A percentile compares a stretch with the other conserved stretches of the same genome.
Evolutionary conservation across 2,329 filamentous ascomycete genomes (phyloP).

Genomic region (Monilinia fructigena): DNA sequence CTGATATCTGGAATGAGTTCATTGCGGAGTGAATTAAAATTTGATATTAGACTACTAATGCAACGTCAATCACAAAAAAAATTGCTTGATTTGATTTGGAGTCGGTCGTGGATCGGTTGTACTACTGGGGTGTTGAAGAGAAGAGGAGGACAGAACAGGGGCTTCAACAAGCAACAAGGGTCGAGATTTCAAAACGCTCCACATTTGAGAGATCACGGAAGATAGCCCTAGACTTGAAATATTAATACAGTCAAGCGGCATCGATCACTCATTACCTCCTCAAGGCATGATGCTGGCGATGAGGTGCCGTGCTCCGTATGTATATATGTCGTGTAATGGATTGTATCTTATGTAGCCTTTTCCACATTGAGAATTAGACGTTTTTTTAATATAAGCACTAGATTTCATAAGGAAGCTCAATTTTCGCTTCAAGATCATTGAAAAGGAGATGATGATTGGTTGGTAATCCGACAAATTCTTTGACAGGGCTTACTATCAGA

Average conservation of each 20-base stretch:
- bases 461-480: background rate
- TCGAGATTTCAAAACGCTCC: background rate
- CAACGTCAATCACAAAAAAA: conserved; percentile 14
- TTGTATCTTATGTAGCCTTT: background rate
- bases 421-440: conserved; percentile 6
- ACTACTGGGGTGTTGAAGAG: conserved; percentile 3
- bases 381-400: conserved; percentile 10
- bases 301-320: conserved; percentile 11
- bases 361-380: background rate
- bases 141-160: conserved; percentile 4
- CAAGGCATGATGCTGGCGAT: background rate
- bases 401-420: conserved; percentile 4
- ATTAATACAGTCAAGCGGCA: background rate
- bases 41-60: conserved; percentile 12
- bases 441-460: background rate
- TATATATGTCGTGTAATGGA: background rate
- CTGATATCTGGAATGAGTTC: background rate
- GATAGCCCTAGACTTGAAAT: background rate
- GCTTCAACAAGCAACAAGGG: background rate
- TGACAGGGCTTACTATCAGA: background rate
- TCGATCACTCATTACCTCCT: background rate
- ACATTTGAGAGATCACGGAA: conserved; percentile 2
- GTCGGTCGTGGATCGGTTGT: background rate
- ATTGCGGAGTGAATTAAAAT: conserved; percentile 4
- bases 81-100: conserved; percentile 1